These are phyloP conservation scores for Boechera retrofracta DNA, from an alignment of 345 rosid species.

Conservation along the genomic window DNA sequence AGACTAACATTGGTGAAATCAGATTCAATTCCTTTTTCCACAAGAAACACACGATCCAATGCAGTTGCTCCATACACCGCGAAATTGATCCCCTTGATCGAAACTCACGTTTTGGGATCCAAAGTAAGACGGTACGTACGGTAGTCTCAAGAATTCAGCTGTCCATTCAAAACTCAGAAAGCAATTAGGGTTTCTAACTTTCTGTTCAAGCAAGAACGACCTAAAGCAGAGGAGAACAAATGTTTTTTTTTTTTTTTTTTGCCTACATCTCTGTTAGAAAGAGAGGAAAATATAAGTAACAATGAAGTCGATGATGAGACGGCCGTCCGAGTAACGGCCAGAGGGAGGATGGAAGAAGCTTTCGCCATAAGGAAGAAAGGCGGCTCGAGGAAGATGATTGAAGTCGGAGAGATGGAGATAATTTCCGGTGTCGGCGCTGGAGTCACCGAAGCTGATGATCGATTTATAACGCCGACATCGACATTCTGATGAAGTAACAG, in stretches of 20 bases:
- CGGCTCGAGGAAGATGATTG: constrained; percentile 27
- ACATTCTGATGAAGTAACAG: background rate
- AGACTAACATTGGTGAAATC: constrained; percentile 42
- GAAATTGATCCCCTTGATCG: constrained; percentile 52
- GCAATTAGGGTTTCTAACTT: constrained; percentile 1
- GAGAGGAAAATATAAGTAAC: constrained; percentile 37
- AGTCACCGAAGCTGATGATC: constrained; percentile 66
- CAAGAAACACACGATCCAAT: constrained; percentile 42
- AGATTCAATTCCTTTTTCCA: constrained; percentile 42
- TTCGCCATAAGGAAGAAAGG: constrained; percentile 53
- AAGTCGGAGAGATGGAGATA: constrained; percentile 17
- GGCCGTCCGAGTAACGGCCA: constrained; percentile 57
- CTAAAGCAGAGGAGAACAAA: background rate
- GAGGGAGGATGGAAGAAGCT: constrained; percentile 54
- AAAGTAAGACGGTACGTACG: constrained; percentile 47
- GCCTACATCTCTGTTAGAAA: background rate
- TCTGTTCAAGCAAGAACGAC: constrained; percentile 1
- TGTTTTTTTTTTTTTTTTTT: background rate
- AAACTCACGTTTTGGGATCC: constrained; percentile 44
- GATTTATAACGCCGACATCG: constrained; percentile 28
- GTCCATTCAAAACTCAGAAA: constrained; percentile 1
- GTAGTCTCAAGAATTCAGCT: constrained; percentile 53
- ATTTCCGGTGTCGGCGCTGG: constrained; percentile 57
- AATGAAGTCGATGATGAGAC: constrained; percentile 58
- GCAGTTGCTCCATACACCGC: constrained; percentile 61